Base-by-base conservation (phyloP, 169 alveolate genomes). In the Cyclospora cayetanensis region DNA sequence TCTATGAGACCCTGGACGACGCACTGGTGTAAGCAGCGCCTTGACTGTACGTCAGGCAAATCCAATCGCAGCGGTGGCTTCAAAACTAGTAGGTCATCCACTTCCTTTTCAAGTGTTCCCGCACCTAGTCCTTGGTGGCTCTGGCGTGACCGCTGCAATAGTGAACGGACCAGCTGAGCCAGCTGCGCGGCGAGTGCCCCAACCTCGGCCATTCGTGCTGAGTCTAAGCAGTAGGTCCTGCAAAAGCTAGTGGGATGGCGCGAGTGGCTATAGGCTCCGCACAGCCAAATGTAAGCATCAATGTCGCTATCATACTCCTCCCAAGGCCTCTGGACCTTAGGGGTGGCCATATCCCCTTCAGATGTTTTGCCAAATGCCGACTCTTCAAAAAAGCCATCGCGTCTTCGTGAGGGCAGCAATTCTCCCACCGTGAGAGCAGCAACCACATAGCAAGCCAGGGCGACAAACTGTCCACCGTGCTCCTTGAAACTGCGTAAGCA, bases 361-460 rank as follows among this genome's bases (percentile, higher is more conserved):
- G 39, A 50, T 1, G 20, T 18, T 35, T 9, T 50, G 20, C 4
- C 60, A 11, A 12, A 29, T 5, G 46, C 86, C 1, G 34, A 37
- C 22, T 29, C 43, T 27, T 27, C 20, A 35, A n/a, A 29, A 7
- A 22, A 37, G 90, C 77, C 60, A 18, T 55, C 43, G 1, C 53
- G 92, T 22, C 74, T 50, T 60, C 20, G 42, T 1, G 72, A 41
- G 0, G 90, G 85, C 37, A 80, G 65, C 46, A 91, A 46, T 53
- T 79, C 89, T 4, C 94, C 94, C 42, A 91, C 88, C 34, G 91
- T 80, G 50, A 91, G 88, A 3, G 94, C 94, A 18, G 91, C 91
- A 3, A 91, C 94, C 2, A 80, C 43, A 55, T 79, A 63, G 76
- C 94, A 91, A 41, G 90, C 90, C 22, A 74, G 76, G 11, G 77